Base-by-base conservation (phyloP, 352 stramenopile species). In the Saprolegnia diclina region DNA sequence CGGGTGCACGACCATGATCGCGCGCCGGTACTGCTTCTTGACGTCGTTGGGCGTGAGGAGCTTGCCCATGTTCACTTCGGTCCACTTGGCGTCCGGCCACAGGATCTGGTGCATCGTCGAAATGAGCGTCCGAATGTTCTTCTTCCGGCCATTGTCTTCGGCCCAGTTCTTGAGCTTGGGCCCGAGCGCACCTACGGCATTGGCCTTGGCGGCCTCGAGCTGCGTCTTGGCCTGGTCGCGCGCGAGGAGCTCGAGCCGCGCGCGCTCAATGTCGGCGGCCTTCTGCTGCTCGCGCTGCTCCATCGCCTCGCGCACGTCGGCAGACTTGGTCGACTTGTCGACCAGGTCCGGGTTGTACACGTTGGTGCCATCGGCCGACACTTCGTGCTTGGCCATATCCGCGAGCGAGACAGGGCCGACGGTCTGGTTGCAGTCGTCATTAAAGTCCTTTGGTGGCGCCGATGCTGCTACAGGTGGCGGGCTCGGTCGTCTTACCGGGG, bases 1-100 rank as follows among this genome's bases (percentile, higher is more conserved):
- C 11, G 89, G 87, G 66, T 97, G 90, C 52, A 97, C 90, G 35
- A 97, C 85, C 64, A 97, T 90, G 89, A 97, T 97, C 38, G 90
- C 88, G 72, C 93, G 92, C 54, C 88, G 86, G 74, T 97, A 97
- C 70, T 90, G 72, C 73, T 93, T 89, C 76, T 97, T 97, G n/a
- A 97, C 85, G 65, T 94, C 87, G 50, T 82, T 77, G n/a, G 88
- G 89, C 72, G 88, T 77, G 26, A 97, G 81, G n/a, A 97, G 82
- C 73, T 96, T 94, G 71, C 83, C 89, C 87, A 97, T 94, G 76
- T 91, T 92, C 19, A 95, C 82, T 64, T 94, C 86, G 18, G 74
- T 76, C 90, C 90, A 97, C 61, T 91, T 90, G 67, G 78, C 89
- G 68, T 83, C 87, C 24, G 94, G 81, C 90, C 90, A 97, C 79